Conservation (phyloP, 495 filamentous ascomycete genomes). For the Hyphodiscus hymeniophilus region DNA sequence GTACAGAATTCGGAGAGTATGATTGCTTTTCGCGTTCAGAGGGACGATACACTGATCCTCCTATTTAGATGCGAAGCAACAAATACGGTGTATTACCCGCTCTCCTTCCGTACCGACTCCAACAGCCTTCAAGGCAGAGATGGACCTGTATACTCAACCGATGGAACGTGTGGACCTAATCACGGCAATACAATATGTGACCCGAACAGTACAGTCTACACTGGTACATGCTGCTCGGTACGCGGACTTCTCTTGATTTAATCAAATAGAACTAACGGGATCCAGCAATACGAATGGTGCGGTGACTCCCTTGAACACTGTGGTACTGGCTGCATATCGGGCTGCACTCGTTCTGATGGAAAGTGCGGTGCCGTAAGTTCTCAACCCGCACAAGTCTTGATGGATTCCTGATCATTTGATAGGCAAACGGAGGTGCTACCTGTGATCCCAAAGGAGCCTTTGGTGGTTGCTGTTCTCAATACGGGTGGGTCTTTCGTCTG, state of each 20-base stretch:
- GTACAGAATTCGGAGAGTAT: slow-evolving; percentile 26
- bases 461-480: slow-evolving; percentile 13
- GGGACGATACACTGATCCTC: background rate
- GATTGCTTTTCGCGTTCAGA: slow-evolving; percentile 4
- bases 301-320: slow-evolving; percentile 20
- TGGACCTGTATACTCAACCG: slow-evolving; percentile 21
- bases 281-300: slow-evolving; percentile 25
- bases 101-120: background rate
- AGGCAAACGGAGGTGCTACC: slow-evolving; percentile 15
- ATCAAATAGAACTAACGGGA: background rate
- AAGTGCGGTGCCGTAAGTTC: slow-evolving; percentile 19
- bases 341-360: slow-evolving; percentile 24
- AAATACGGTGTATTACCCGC: slow-evolving; percentile 8
- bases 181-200: slow-evolving; percentile 40
- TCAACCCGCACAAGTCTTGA: background rate
- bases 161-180: slow-evolving; percentile 39
- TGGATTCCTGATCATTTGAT: background rate
- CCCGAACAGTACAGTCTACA: slow-evolving; percentile 12
- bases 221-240: slow-evolving; percentile 25
- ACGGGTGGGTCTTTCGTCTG: too few relatives aligned
- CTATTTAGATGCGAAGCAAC: slow-evolving; percentile 11
- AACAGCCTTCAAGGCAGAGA: slow-evolving; percentile 6
- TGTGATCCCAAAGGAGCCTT: slow-evolving; percentile 20
- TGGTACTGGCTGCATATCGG: slow-evolving; percentile 25
- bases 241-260: background rate